Base-by-base conservation (phyloP, 2,329 filamentous ascomycete species). In the Ophiostoma perfectum region DNA sequence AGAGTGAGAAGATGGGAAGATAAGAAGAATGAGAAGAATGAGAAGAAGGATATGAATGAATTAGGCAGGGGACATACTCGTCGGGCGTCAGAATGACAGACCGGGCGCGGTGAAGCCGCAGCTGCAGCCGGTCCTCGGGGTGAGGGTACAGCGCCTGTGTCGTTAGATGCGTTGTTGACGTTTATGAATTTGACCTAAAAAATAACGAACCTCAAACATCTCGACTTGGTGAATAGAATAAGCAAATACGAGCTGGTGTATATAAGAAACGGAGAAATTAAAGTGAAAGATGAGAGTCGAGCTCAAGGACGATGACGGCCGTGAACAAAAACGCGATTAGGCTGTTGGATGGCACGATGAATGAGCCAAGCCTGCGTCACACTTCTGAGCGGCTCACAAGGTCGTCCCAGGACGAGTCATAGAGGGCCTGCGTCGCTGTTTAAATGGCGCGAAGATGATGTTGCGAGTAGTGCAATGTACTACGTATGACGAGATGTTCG, bases 41-140 rank as follows among this genome's bases (percentile, higher is more conserved):
- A 27, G 27, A 27, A 27, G 27, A 27, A 27, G 27, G 27, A 27
- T 1, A 27, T 1, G 27, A 27, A 27, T 27, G 2, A 5, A 16
- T 2, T 42, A 45, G 14, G 1, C 0, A n/a, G 18, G 41, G 9
- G 62, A 79, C 83, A 79, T 77, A 86, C 84, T 97, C 94, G 73
- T 90, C 84, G 38, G 88, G 83, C 4, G 92, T 96, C 70, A 97
- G 83, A 38, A 95, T 82, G 44, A 96, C 90, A 38, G 90, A 93
- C 70, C 90, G 87, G 62, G 93, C 93, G 67, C 93, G 88, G 79
- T 97, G 93, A 72, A 91, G 82, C 71, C 93, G 90, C 66, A 96
- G 83, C 72, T 87, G 90, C 76, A 96, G 91, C 71, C 86, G 85
- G 76, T 93, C 88, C 76, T 88, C 86, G 55, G 88, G 89, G 75